Percentiles rank a stretch among this genome's conserved stretches.
These are phyloP conservation scores for Clonostachys chloroleuca DNA, from an alignment of 2,329 filamentous ascomycete species.

Conservation along the genomic window DNA sequence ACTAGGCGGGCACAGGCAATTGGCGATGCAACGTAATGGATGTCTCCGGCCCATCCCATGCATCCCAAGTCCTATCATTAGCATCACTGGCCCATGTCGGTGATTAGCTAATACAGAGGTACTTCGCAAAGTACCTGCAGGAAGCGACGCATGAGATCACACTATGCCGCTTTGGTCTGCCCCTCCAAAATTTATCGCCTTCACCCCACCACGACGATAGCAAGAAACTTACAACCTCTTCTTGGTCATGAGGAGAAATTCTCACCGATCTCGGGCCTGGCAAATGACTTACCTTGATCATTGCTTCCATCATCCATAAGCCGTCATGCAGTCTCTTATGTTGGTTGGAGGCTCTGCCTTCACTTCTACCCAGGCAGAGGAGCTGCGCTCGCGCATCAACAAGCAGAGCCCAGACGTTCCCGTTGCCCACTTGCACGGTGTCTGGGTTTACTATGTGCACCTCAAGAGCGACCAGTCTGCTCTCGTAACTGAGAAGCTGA, in stretches of 20 bases:
- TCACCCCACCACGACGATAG: slow-evolving; percentile 1
- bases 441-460: slow-evolving; percentile 65
- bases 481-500: slow-evolving; percentile 38
- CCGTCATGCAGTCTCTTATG: slow-evolving; percentile 7
- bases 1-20: too few species aligned
- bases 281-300: background rate
- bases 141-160: too few species aligned
- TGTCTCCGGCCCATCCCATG: too few species aligned
- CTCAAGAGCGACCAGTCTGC: slow-evolving; percentile 40
- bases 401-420: slow-evolving; percentile 29
- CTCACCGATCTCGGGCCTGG: too few species aligned
- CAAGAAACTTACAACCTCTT: background rate
- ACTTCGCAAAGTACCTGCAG: too few species aligned
- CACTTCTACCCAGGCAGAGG: slow-evolving; percentile 21
- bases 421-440: slow-evolving; percentile 43
- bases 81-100: too few species aligned
- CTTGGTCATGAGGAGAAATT: too few species aligned
- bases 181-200: slow-evolving; percentile 3
- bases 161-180: background rate
- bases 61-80: too few species aligned
- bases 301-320: background rate
- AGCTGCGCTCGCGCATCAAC: slow-evolving; percentile 39
- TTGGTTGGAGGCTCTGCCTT: slow-evolving; percentile 8
- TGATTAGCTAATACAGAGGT: too few species aligned
- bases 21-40: too few species aligned